A percentile compares a stretch with the other conserved stretches of the same genome.
Conservation (phyloP, 306 rosid species). For the Dalbergia oliveri region DNA sequence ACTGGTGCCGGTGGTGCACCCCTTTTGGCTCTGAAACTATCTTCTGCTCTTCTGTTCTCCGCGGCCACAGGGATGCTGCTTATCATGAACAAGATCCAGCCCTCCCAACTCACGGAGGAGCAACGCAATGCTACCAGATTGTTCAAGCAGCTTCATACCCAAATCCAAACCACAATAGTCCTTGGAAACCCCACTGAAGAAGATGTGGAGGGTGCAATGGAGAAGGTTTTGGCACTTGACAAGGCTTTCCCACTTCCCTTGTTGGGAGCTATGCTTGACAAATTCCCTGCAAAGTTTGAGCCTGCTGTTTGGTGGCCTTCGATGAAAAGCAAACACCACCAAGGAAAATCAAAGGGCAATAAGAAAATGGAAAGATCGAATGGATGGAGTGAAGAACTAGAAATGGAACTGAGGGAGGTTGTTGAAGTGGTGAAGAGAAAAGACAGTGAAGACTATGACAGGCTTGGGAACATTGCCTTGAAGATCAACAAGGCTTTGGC, state of each 20-base stretch:
- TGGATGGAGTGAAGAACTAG: conserved; percentile 72
- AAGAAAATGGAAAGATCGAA: conserved; percentile 33
- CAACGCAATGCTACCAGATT: conserved; percentile 76
- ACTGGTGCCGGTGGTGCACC: conserved; percentile 33
- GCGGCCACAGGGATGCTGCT: conserved; percentile 73
- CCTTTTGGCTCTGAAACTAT: conserved; percentile 60
- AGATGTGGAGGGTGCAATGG: conserved; percentile 61
- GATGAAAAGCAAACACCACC: background rate
- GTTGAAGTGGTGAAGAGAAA: conserved; percentile 59
- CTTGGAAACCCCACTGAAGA: conserved; percentile 42
- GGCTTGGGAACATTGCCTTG: conserved; percentile 67
- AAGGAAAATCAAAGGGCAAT: background rate
- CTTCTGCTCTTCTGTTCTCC: conserved; percentile 64
- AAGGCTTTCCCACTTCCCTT: conserved; percentile 85
- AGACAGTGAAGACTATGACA: conserved; percentile 70
- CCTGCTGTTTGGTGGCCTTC: conserved; percentile 90
- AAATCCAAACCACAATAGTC: conserved; percentile 55
- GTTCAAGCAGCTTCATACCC: conserved; percentile 58
- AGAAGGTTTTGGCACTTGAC: conserved; percentile 72
- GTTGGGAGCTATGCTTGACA: conserved; percentile 82
- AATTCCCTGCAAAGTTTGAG: conserved; percentile 63
- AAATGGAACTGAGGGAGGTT: conserved; percentile 67
- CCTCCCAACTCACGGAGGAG: conserved; percentile 87
- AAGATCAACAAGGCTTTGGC: conserved; percentile 72
- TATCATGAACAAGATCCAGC: conserved; percentile 77